A percentile compares a stretch with the other conserved stretches of the same genome.
phyloP scores from a whole-genome alignment of 306 rosid genomes.

The Lathyrus oleraceus region DNA sequence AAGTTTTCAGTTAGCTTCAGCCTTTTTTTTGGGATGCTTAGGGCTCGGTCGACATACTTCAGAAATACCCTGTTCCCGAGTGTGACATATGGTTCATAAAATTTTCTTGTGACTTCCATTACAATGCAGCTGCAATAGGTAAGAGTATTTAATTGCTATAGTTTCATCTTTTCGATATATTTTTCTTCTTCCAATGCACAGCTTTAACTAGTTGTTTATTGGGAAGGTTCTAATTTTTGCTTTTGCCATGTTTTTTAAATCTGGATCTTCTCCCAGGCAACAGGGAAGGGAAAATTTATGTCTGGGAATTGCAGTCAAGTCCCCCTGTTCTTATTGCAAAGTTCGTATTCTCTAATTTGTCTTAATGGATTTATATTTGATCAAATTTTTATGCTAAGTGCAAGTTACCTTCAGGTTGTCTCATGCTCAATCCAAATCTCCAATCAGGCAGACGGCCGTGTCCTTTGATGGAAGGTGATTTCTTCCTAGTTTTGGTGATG shows the following conservation, averaged over 20 bases:
- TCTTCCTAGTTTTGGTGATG: not conserved
- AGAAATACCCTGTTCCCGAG: constrained; percentile 92
- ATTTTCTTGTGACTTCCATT: constrained; percentile 91
- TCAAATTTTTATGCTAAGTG: not conserved
- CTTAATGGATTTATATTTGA: constrained; percentile 1
- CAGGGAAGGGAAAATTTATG: constrained; percentile 82
- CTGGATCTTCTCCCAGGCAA: constrained; percentile 57
- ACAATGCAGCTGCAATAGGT: constrained; percentile 79
- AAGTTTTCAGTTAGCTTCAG: constrained; percentile 12
- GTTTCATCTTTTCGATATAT: not conserved
- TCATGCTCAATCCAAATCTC: constrained; percentile 84
- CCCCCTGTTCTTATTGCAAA: constrained; percentile 81
- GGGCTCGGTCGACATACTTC: constrained; percentile 91
- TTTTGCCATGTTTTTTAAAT: not conserved
- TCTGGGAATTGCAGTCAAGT: constrained; percentile 95
- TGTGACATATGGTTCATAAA: constrained; percentile 99
- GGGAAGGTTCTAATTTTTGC: constrained; percentile 6
- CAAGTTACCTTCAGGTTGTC: constrained; percentile 53
- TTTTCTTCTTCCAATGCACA: not conserved
- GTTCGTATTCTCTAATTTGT: constrained; percentile 39
- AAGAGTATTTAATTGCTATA: constrained; percentile 19
- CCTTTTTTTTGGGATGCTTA: constrained; percentile 35
- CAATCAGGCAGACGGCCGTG: constrained; percentile 89
- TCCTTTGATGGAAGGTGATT: constrained; percentile 91
- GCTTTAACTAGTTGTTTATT: constrained; percentile 1